Evolutionary conservation across 148 eudicot genomes (phyloP), one percentile per base, ranked within the genome.

Genomic region (Arbutus unedo): DNA sequence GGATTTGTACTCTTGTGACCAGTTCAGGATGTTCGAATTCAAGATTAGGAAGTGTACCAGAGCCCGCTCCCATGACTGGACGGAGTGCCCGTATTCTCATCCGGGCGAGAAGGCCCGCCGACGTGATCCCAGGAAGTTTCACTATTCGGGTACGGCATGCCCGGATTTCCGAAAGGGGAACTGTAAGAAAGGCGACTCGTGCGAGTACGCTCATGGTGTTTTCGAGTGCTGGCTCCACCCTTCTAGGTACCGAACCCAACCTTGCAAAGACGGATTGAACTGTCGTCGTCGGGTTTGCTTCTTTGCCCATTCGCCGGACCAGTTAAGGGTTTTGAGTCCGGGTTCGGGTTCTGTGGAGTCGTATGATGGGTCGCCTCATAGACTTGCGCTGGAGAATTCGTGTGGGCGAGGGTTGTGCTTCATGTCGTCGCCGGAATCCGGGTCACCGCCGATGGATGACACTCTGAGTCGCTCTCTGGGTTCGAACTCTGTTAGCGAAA

Each of bases 211-310:
- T 9, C 25, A 54, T 8, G 41, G 67, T 11, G 66, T 78, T 15
- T 57, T 78, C 14, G 62, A 45, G 51, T 80, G 51, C 44, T 66
- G 72, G 18, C 53, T 66, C 0, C 44, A 23, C 18, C 50, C 54
- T 45, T 48, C 57, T 15, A 11, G 84, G 56, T 82, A 82, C 25
- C 72, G 84, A 7, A 82, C 84, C 4, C 84, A 82, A 5, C 84
- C 84, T 3, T 82, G 84, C 72, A 82, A 82, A 57, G 84, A 82
- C 8, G 84, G 84, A 15, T 2, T 25, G 43, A 23, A 23, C 45
- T 82, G 84, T 64, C 71, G 72, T 19, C 71, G 84, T 10, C 66
- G 77, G 47, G 84, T 82, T 38, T 82, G 84, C 60, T 82, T 82
- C 72, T 82, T 82, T 31, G 84, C 84, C 49, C 84, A 82, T 45